Evolutionary conservation across 345 rosid species (phyloP).

Genomic region (Luvunga scandens): DNA sequence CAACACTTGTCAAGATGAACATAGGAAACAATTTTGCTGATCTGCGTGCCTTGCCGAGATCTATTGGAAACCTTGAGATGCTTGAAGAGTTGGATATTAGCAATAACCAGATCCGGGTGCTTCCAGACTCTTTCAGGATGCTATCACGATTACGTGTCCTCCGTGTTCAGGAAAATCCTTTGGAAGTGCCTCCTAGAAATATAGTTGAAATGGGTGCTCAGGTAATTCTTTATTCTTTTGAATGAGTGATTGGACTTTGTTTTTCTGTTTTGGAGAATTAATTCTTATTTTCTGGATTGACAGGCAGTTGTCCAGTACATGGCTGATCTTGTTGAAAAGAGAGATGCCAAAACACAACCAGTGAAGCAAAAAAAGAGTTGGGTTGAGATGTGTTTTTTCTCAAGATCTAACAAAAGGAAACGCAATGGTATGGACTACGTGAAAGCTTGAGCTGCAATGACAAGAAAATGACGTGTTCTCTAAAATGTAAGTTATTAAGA

Average conservation of each 20-base stretch:
- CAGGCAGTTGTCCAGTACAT: slow-evolving; percentile 91
- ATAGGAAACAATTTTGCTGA: slow-evolving; percentile 94
- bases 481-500: slow-evolving; percentile 30
- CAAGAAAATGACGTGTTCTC: slow-evolving; percentile 8
- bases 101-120: slow-evolving; percentile 89
- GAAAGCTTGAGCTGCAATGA: slow-evolving; percentile 35
- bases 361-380: slow-evolving; percentile 87
- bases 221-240: slow-evolving; percentile 39
- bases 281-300: slow-evolving; percentile 20
- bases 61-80: slow-evolving; percentile 89
- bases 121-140: slow-evolving; percentile 85
- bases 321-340: slow-evolving; percentile 63
- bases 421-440: slow-evolving; percentile 66
- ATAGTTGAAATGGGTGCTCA: slow-evolving; percentile 84
- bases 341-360: slow-evolving; percentile 49
- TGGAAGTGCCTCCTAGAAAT: slow-evolving; percentile 85
- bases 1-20: slow-evolving; percentile 80
- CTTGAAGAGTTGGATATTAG: slow-evolving; percentile 94
- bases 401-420: slow-evolving; percentile 90
- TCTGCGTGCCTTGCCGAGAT: slow-evolving; percentile 72
- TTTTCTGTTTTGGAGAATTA: background rate
- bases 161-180: slow-evolving; percentile 67
- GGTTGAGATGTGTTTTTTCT: slow-evolving; percentile 89
- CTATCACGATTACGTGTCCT: slow-evolving; percentile 65
- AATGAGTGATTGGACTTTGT: background rate